Base-by-base conservation (phyloP, 2,329 filamentous ascomycete species). In the Botrytis pseudocinerea region DNA sequence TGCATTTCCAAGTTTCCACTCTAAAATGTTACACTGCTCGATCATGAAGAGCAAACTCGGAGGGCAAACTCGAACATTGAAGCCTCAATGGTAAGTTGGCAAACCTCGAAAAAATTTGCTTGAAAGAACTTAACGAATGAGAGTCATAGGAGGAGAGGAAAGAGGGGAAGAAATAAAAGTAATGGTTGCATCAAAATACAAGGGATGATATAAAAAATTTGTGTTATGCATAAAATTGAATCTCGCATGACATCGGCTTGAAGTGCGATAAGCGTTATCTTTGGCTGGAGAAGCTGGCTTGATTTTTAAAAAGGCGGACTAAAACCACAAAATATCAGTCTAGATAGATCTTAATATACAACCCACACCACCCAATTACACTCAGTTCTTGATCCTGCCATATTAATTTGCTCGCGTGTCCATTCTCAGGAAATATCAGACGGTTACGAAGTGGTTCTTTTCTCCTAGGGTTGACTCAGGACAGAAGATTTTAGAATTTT, bases 1-100 rank as follows among this genome's bases (percentile, higher is more conserved):
- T 66, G 63, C 32, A 66, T 66, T 66, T n/a, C 48, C 46, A 51
- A 66, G 63, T 51, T 66, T 66, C 32, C 38, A 51, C 20, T 32
- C 32, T 59, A 35, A 28, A 42, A 59, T 51, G 22, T n/a, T 40
- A 54, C 22, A 68, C 54, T 69, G 25, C 63, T 48, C 25, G 35
- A 32, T 35, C 35, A 35, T 35, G 63, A 35, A n/a, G 28, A 16
- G 63, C 42, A 25, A 65, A 38, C n/a, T 48, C 46, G 62, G 6
- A 40, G n/a, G 16, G 48, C 35, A 32, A 44, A 57, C 9, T 57
- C 51, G 35, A 28, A 40, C 7, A 57, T 57, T 57, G 35, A 22
- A 42, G 48, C 57, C 65, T 57, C 25, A 25, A 57, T 68, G 46
- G 25, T 38, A 57, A n/a, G 46, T 22, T 42, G 48, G 8, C 42